Base-by-base conservation (phyloP, 257 asterid species). In the Penstemon eatonii region DNA sequence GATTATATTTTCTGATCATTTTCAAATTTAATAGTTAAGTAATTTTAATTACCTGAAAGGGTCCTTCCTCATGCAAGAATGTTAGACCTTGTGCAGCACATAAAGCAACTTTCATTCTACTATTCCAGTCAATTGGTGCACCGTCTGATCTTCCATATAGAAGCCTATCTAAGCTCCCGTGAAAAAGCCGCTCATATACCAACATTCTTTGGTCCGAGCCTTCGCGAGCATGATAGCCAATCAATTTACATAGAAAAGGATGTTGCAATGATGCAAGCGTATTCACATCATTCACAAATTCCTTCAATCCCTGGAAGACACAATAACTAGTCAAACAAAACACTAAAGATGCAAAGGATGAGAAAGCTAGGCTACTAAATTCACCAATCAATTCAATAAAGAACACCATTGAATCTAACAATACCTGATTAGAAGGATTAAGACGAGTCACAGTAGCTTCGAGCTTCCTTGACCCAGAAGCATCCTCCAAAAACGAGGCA, bases 71-170 rank as follows among this genome's bases (percentile, higher is more conserved):
- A 8, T 92, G 96, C 71, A 92, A 81, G 79, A 92, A 92, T 7
- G 98, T 92, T n/a, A 92, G 84, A 73, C 95, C 96, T 75, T 82
- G 98, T 8, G 98, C 95, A 66, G 98, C 96, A 79, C 96, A 89
- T 25, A 81, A 76, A 66, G 95, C 96, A 66, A 87, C 92, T 80
- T 89, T 92, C 90, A 84, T 89, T 73, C 98, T 83, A 74, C 91
- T 82, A 81, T 87, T 92, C 98, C 98, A 92, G 77, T 92, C 98
- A 38, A 87, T 79, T 5, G 98, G 98, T 10, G 98, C 96, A 66
- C 96, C 96, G 66, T 87, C 92, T 11, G 96, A 83, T 75, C 96
- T 87, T 74, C 98, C 95, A 81, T 83, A 87, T 36, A 92, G 79
- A 70, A 89, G 86, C 77, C 88, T 75, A 80, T 92, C 98, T 66